Conservation (phyloP, 23 red algal species). For the Gracilariopsis chorda region DNA sequence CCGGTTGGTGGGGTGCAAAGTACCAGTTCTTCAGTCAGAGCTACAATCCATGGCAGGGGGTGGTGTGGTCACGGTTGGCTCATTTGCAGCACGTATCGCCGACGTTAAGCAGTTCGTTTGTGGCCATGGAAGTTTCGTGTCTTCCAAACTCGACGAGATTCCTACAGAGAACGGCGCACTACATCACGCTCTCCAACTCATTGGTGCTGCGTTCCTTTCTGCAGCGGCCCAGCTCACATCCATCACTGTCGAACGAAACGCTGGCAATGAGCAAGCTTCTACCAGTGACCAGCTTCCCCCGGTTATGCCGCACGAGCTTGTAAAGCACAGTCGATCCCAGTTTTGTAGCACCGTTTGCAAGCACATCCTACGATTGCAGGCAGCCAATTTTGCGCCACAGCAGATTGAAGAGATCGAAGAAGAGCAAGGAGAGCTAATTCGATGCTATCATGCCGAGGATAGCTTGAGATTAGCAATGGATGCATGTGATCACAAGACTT, state of each 20-base stretch:
- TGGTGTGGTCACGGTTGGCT: neutral
- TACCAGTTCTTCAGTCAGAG: neutral
- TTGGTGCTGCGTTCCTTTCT: neutral
- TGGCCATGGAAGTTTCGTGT: slow-evolving; percentile 4
- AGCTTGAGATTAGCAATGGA: neutral
- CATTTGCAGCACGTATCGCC: neutral
- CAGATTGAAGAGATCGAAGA: slow-evolving; percentile 5
- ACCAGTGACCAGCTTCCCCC: neutral
- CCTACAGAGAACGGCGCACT: neutral
- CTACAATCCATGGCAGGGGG: neutral
- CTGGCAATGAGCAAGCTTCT: neutral
- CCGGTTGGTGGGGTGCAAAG: slow-evolving; percentile 18
- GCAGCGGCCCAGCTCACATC: neutral
- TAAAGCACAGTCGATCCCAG: neutral
- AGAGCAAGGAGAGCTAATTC: neutral
- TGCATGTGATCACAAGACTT: neutral
- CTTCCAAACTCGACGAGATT: neutral
- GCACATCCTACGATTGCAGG: neutral
- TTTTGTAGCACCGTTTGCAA: neutral
- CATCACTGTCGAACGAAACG: neutral
- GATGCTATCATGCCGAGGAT: slow-evolving; percentile 7
- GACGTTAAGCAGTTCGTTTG: neutral
- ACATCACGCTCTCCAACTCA: neutral
- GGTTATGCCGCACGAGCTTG: slow-evolving; percentile 25
- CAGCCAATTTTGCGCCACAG: neutral